Evolutionary conservation across 768 basidiomycete species (phyloP), one percentile per base, ranked within the genome.

Genomic region (Boletus subcaerulescens): DNA sequence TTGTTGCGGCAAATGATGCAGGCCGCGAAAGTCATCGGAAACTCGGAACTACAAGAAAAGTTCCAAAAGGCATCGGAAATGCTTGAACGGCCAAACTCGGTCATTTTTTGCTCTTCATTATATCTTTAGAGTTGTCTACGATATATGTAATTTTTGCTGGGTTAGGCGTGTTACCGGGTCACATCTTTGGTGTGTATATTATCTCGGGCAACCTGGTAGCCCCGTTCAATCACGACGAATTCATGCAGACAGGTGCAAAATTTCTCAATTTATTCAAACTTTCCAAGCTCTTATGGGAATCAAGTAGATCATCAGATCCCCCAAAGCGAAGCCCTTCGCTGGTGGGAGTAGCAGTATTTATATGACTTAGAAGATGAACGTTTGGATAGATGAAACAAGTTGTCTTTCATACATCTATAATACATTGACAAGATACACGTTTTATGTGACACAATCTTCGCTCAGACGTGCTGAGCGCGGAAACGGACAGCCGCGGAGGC

Each of bases 21-120:
- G 64, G 94, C 92, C 1, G 92, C 96, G 4, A 93, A 94, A 66
- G 97, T 97, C 18, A 98, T 98, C 59, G 97, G 97, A 12, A 98
- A 98, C 71, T 80, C 80, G 12, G 97, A 98, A 64, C 77, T 99
- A 18, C 85, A 94, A 73, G 86, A 94, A 64, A 97, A 94, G 71
- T 98, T 99, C 65, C 90, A 89, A 60, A 91, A 91, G 67, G 80
- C 90, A 15, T 86, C 90, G 0, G 93, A 94, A 73, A 87, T 95
- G 89, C 84, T 98, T 22, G 93, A 93, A 71, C 80, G 93, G 41
- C 94, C 89, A 1, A 95, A 94, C 69, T 94, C 92, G 1, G 93
- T 98, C 57, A 93, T 93, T 40, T 93, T 93, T 74, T 90, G 89
- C 62, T 90, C 90, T 24, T 91, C 89, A 3, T 65, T 93, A 73